phyloP scores from a whole-genome alignment of 2,329 filamentous ascomycete genomes.

The Pseudocercospora vitis region DNA sequence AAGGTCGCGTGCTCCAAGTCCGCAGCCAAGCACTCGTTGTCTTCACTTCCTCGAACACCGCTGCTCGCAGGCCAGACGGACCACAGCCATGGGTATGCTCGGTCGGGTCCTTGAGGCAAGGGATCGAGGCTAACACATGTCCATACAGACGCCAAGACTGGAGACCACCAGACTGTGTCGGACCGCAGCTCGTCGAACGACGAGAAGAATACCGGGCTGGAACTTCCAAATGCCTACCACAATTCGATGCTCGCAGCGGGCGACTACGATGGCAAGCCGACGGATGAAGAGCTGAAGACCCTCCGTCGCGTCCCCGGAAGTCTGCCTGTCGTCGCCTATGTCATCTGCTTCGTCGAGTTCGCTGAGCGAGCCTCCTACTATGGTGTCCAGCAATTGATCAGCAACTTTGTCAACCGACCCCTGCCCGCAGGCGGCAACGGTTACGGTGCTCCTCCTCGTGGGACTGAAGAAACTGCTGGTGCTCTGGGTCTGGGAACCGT shows the following conservation, averaged over 20 bases:
- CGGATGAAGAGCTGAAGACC: slow-evolving; percentile 44
- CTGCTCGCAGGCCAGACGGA: neutral
- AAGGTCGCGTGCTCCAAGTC: slow-evolving; percentile 1
- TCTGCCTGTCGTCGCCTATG: slow-evolving; percentile 31
- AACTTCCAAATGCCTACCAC: slow-evolving; percentile 18
- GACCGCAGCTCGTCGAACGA: slow-evolving; percentile 12
- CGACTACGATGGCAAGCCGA: slow-evolving; percentile 37
- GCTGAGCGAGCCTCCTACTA: slow-evolving; percentile 50
- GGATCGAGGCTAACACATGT: too few relatives aligned
- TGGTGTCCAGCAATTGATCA: slow-evolving; percentile 46
- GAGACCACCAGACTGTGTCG: slow-evolving; percentile 1
- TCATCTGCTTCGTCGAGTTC: slow-evolving; percentile 49
- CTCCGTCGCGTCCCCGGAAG: slow-evolving; percentile 48
- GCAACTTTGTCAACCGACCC: slow-evolving; percentile 48
- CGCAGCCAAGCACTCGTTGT: neutral
- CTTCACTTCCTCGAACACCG: neutral
- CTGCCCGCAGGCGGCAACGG: slow-evolving; percentile 25
- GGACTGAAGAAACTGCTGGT: slow-evolving; percentile 39
- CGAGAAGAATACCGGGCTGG: slow-evolving; percentile 11
- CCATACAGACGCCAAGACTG: neutral
- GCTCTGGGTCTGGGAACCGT: slow-evolving; percentile 72
- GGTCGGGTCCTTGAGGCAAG: neutral
- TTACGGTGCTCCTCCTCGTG: slow-evolving; percentile 40
- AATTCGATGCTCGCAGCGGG: slow-evolving; percentile 15
- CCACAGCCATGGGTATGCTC: slow-evolving; percentile 1